phyloP scores from a whole-genome alignment of 2,329 filamentous ascomycete genomes.

The Coniochaeta sp. region DNA sequence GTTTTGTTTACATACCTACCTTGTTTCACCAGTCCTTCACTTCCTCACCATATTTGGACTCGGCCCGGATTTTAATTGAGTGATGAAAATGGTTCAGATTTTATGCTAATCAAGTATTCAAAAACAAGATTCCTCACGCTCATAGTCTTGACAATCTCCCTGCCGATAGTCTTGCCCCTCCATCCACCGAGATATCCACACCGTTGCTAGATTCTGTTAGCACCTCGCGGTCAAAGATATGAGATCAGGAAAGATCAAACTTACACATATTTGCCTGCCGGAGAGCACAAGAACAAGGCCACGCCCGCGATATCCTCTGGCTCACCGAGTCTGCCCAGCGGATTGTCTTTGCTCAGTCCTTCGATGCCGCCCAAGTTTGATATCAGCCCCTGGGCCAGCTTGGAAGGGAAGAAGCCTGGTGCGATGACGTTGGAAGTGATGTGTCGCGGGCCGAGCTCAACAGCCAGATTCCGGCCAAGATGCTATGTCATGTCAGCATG shows the following conservation, averaged over 20 bases:
- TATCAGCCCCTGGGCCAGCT: slow-evolving; percentile 60
- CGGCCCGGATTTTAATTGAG: no score
- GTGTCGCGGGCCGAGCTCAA: slow-evolving; percentile 58
- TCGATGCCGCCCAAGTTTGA: slow-evolving; percentile 50
- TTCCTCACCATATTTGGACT: no score
- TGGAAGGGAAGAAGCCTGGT: slow-evolving; percentile 60
- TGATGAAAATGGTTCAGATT: no score
- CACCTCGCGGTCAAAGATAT: neutral
- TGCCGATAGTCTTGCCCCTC: slow-evolving; percentile 19
- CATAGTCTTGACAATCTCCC: slow-evolving; percentile 20
- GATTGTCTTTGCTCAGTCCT: slow-evolving; percentile 39
- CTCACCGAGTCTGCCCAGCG: slow-evolving; percentile 45
- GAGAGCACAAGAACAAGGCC: slow-evolving; percentile 48
- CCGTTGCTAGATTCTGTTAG: slow-evolving; percentile 21
- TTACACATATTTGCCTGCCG: slow-evolving; percentile 42
- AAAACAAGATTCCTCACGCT: neutral
- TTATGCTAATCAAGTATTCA: no score
- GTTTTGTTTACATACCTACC: neutral
- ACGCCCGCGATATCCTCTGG: slow-evolving; percentile 54
- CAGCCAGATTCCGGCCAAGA: slow-evolving; percentile 51
- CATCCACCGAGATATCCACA: slow-evolving; percentile 26
- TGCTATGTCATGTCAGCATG: slow-evolving; percentile 33
- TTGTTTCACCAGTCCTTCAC: neutral
- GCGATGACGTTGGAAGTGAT: slow-evolving; percentile 60
- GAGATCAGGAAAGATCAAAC: slow-evolving; percentile 2